Evolutionary conservation across 257 asterid genomes (phyloP), one percentile per base, ranked within the genome.

Genomic region (Fraxinus cuspidata): DNA sequence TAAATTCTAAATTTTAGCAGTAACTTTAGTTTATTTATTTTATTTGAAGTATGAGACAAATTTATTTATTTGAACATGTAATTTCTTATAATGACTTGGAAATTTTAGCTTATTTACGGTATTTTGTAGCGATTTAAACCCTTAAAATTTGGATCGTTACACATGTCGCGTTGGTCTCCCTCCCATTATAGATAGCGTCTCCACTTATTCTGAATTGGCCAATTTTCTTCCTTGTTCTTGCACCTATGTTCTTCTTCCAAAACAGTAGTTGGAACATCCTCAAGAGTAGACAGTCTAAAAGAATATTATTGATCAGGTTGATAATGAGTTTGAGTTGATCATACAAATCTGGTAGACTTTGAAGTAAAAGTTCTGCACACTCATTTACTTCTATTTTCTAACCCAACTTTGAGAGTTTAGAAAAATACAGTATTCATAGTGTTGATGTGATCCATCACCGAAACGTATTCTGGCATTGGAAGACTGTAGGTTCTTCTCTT

Each of bases 401-500:
- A 23, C 40, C 71, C 18, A 29, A 2, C 5, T 11, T 5, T 12
- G 71, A 25, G 4, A 66, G 35, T 25, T 66, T 31, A 27, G 71
- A 3, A 25, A 25, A 66, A 66, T 66, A 66, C 19, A 25, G 35
- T 71, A 71, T 42, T 42, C 25, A 13, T 16, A 8, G 58, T 71
- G 8, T 23, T 42, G 12, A 71, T 66, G 23, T 71, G 64, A 1
- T 60, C 31, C 5, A 4, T 75, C 72, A 32, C 63, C n/a, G 63
- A 75, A 6, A 37, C 2, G 1, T 18, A 63, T 32, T 75, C 58
- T 19, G 5, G 2, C 72, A 75, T 75, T 18, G 72, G 53, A 75
- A 73, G 77, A 47, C 29, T 42, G 40, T 21, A 75, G 0, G 60
- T 23, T 32, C 56, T 75, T 27, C 10, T 75, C 72, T 75, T 51